These are phyloP conservation scores for Termitomyces heimii DNA, from an alignment of 768 basidiomycete genomes.

Conservation along the genomic window DNA sequence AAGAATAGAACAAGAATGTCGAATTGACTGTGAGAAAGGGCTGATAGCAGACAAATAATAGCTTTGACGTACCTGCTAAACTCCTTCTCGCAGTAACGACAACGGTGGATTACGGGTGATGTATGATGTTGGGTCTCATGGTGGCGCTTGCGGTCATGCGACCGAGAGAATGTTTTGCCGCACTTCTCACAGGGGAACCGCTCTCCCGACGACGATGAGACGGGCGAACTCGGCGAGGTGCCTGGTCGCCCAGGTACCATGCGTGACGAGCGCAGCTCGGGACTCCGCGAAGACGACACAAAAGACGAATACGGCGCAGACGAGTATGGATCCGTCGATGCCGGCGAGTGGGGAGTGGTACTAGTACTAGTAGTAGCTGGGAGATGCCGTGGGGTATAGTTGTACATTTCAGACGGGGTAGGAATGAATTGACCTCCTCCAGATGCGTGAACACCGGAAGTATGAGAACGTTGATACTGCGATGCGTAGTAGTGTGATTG, in stretches of 20 bases:
- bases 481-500: slow-evolving; percentile 16
- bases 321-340: slow-evolving; percentile 17
- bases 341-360: slow-evolving; percentile 18
- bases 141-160: slow-evolving; percentile 80
- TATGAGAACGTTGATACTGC: slow-evolving; percentile 17
- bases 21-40: slow-evolving; percentile 4
- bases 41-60: background rate
- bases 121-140: slow-evolving; percentile 70
- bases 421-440: slow-evolving; percentile 35
- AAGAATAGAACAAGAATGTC: background rate
- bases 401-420: slow-evolving; percentile 41
- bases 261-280: slow-evolving; percentile 27
- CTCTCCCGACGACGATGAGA: slow-evolving; percentile 44
- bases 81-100: slow-evolving; percentile 69
- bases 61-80: slow-evolving; percentile 55
- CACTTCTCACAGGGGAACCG: slow-evolving; percentile 71
- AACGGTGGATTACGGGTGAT: slow-evolving; percentile 59
- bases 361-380: no score
- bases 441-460: slow-evolving; percentile 13
- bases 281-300: slow-evolving; percentile 23
- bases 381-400: slow-evolving; percentile 18
- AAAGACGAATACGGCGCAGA: slow-evolving; percentile 17
- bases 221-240: slow-evolving; percentile 32
- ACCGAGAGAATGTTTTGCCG: slow-evolving; percentile 73
- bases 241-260: slow-evolving; percentile 35